These are phyloP conservation scores for Evernia prunastri DNA, from an alignment of 495 filamentous ascomycete genomes.

Conservation along the genomic window DNA sequence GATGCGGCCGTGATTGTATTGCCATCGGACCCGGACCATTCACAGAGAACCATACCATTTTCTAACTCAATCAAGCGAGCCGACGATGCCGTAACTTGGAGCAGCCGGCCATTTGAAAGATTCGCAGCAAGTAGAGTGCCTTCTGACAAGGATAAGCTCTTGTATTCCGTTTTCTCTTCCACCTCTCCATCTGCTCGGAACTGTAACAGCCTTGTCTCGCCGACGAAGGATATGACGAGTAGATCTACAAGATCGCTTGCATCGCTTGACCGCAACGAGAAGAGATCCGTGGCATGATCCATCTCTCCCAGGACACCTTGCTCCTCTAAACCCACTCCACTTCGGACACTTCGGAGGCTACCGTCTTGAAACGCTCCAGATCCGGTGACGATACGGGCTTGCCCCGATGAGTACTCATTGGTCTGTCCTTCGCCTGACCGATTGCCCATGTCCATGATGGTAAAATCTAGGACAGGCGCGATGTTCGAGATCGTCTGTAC, in stretches of 20 bases:
- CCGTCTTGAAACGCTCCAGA: slow-evolving; percentile 85
- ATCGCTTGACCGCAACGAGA: slow-evolving; percentile 50
- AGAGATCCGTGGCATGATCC: slow-evolving; percentile 64
- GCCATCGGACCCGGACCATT: slow-evolving; percentile 56
- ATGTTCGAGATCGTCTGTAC: slow-evolving; percentile 79
- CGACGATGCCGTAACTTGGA: slow-evolving; percentile 69
- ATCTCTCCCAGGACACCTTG: slow-evolving; percentile 76
- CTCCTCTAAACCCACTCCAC: slow-evolving; percentile 90
- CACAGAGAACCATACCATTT: slow-evolving; percentile 57
- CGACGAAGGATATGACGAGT: slow-evolving; percentile 72
- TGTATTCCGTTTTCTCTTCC: slow-evolving; percentile 72
- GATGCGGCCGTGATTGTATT: slow-evolving; percentile 71
- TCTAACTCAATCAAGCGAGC: slow-evolving; percentile 62
- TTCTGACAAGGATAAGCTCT: slow-evolving; percentile 60
- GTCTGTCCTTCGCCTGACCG: slow-evolving; percentile 67
- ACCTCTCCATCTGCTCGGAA: slow-evolving; percentile 73
- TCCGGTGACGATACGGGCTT: slow-evolving; percentile 87
- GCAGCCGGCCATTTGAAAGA: slow-evolving; percentile 52
- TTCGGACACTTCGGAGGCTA: slow-evolving; percentile 78
- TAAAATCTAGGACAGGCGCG: slow-evolving; percentile 87
- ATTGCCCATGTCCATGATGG: slow-evolving; percentile 90
- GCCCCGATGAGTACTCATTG: slow-evolving; percentile 89
- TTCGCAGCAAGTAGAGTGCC: slow-evolving; percentile 67
- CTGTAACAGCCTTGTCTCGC: slow-evolving; percentile 74
- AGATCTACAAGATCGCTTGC: slow-evolving; percentile 52